Conservation (phyloP, 257 asterid species). For the Primulina huaijiensis region DNA sequence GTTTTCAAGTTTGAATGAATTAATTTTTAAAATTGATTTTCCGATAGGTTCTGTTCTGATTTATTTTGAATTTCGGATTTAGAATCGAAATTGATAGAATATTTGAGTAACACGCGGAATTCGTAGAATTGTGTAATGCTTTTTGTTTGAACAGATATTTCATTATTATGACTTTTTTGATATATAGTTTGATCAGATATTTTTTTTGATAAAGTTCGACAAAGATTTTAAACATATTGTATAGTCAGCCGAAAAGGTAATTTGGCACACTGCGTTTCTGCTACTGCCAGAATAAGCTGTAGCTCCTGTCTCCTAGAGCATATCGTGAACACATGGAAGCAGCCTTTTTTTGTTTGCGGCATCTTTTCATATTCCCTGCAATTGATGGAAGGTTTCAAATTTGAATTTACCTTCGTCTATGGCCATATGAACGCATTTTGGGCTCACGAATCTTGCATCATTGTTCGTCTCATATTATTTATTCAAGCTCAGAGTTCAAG, state of each 20-base stretch:
- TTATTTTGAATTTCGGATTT: slow-evolving; percentile 15
- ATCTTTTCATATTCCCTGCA: background rate
- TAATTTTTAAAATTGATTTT: background rate
- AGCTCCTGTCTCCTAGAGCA: slow-evolving; percentile 1
- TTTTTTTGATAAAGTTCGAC: too few species aligned
- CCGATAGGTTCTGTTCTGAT: background rate
- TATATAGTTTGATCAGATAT: too few species aligned
- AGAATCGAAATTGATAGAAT: background rate
- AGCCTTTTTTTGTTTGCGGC: background rate
- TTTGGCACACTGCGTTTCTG: slow-evolving; percentile 12
- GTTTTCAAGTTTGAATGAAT: slow-evolving; percentile 8
- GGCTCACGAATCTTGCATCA: background rate
- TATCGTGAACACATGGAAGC: background rate
- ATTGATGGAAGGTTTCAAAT: background rate
- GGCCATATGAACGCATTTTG: background rate
- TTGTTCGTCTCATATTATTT: background rate
- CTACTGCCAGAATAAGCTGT: slow-evolving; percentile 14
- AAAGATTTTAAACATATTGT: too few species aligned
- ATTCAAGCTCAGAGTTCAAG: background rate
- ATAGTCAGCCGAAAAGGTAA: slow-evolving; percentile 3
- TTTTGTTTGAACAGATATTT: background rate
- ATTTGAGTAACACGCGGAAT: slow-evolving; percentile 1
- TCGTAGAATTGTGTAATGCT: background rate
- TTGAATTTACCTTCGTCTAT: background rate
- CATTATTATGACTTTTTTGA: background rate